Base-by-base conservation (phyloP, 441 rosid species). In the Metrosideros polymorpha region DNA sequence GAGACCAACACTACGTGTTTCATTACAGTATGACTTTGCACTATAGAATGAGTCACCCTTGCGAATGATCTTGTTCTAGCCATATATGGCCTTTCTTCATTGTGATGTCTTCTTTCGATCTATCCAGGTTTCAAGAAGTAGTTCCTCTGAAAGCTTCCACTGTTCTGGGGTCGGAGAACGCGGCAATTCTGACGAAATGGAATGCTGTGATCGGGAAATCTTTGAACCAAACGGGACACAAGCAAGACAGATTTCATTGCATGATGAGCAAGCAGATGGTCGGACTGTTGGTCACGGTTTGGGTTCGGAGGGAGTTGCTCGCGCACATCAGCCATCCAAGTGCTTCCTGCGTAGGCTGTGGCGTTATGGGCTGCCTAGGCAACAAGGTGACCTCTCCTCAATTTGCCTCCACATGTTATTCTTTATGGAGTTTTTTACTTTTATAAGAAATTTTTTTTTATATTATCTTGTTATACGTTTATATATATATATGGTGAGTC, bases 361-460 rank as follows among this genome's bases (percentile, higher is more conserved):
- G 99, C 87, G 79, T 95, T 66, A 93, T 96, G 95, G 95, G 98
- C 86, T 92, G 96, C 94, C 89, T 96, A 10, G 98, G 98, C 77
- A 95, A 96, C 86, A 95, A 96, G 99, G 99, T 94, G 47, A n/a
- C 12, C 79, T 66, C n/a, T 22, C 45, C 45, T 35, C 47, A 3
- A 66, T 66, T 66, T 66, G 14, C 77, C 27, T 35, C 47, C 79
- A 35, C 47, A 66, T 19, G 79, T 22, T 35, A 66, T 39, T 66
- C 47, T 19, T 66, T 39, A 66, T 66, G 45, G n/a, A 66, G 18
- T 10, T 35, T 22, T 66, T 10, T 22, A 30, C 9, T 32, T 19
- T 22, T 18, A 30, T 9, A 63, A 32, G 12, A 63, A 32, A 4
- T 63, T 7, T 32, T 30, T 4, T 30, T 63, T 32, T 63, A 32